Conservation (phyloP, 495 filamentous ascomycete genomes). For the Penicillium paxilli region DNA sequence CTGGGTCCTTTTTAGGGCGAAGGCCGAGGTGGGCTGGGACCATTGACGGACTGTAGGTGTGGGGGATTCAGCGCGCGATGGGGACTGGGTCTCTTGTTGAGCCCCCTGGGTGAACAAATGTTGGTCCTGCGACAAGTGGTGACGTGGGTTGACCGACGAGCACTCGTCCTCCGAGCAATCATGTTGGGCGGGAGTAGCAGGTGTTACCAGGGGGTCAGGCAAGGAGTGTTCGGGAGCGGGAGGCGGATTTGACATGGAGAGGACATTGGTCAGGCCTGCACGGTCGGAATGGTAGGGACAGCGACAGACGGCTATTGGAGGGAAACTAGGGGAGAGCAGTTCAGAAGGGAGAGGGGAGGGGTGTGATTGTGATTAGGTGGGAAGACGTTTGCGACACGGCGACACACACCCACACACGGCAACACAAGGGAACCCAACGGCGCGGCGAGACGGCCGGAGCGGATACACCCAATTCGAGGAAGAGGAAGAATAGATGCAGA, state of each 20-base stretch:
- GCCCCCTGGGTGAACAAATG: slow-evolving; percentile 32
- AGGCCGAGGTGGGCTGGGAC: slow-evolving; percentile 30
- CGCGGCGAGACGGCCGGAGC: neutral
- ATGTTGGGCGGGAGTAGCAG: slow-evolving; percentile 47
- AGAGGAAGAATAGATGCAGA: neutral
- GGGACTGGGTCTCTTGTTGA: slow-evolving; percentile 30
- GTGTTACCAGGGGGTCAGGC: slow-evolving; percentile 52
- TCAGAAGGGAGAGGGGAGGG: neutral
- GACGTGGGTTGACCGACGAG: slow-evolving; percentile 43
- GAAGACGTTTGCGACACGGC: slow-evolving; percentile 7
- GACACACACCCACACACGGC: too few species aligned
- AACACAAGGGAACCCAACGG: neutral
- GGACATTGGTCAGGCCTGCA: slow-evolving; percentile 52
- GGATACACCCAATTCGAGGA: neutral
- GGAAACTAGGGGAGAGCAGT: neutral
- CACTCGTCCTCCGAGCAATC: slow-evolving; percentile 42
- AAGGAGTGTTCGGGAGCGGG: slow-evolving; percentile 48
- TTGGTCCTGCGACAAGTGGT: slow-evolving; percentile 36
- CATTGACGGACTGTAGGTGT: slow-evolving; percentile 41
- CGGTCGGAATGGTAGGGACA: slow-evolving; percentile 32
- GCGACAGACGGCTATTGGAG: slow-evolving; percentile 10
- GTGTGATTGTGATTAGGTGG: too few species aligned
- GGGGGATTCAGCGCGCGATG: slow-evolving; percentile 44
- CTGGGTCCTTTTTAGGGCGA: slow-evolving; percentile 39
- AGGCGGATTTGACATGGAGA: slow-evolving; percentile 57